These are phyloP conservation scores for Gastrodia elata DNA, from an alignment of 106 monocot species.

Conservation along the genomic window DNA sequence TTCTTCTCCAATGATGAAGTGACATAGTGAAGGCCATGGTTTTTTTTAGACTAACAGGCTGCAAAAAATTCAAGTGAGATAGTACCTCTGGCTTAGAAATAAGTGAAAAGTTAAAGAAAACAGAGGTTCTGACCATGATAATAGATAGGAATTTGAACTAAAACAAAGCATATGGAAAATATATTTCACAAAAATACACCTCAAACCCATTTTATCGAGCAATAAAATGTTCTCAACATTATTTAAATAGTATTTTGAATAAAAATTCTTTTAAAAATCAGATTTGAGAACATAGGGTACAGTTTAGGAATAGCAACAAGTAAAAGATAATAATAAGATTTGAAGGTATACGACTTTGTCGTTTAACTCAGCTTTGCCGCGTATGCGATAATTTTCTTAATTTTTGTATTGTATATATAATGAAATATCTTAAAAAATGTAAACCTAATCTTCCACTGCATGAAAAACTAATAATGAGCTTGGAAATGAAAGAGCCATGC, in stretches of 20 bases:
- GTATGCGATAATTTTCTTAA: no score
- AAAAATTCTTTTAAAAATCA: no score
- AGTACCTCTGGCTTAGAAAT: neutral
- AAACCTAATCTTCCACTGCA: no score
- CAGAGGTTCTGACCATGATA: neutral
- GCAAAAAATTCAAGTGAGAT: slow-evolving; percentile 6
- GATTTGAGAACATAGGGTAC: no score
- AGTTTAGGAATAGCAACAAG: no score
- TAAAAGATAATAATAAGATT: no score
- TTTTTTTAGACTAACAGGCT: slow-evolving; percentile 47
- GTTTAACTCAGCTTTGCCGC: no score
- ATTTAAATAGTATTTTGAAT: neutral
- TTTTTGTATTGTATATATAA: no score
- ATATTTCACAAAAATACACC: neutral
- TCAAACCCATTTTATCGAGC: neutral
- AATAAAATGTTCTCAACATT: neutral
- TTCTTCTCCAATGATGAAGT: slow-evolving; percentile 78
- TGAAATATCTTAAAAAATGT: no score
- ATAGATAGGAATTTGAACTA: neutral
- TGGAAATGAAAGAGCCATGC: no score
- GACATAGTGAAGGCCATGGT: slow-evolving; percentile 43
- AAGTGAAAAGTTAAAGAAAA: neutral
- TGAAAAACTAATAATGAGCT: no score
- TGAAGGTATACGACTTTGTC: no score
- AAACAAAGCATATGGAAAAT: neutral